Evolutionary conservation across 129 eudicot genomes (phyloP).

Genomic region (Sambucus nigra): DNA sequence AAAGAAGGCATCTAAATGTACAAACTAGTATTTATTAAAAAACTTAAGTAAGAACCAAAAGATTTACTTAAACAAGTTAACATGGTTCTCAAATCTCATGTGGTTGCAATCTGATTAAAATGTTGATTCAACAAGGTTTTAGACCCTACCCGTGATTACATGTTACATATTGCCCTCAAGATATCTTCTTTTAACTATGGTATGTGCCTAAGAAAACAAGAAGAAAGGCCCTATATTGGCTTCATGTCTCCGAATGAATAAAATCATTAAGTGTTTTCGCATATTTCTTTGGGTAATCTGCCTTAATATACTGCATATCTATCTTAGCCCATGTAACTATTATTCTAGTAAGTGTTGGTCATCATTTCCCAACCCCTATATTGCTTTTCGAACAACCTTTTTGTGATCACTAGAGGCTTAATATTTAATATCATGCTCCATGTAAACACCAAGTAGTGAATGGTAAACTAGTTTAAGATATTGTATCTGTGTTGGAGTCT

Average conservation of each 20-base stretch:
- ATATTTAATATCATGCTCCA: conserved; percentile 73
- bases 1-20: no score
- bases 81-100: no score
- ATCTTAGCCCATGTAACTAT: conserved; percentile 12
- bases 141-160: no score
- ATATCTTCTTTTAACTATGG: conserved; percentile 1
- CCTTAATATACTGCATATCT: conserved; percentile 14
- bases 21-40: no score
- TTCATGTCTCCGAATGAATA: conserved; percentile 71
- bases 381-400: conserved; percentile 62
- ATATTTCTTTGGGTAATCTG: conserved; percentile 28
- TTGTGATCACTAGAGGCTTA: conserved; percentile 59
- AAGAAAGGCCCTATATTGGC: conserved; percentile 62
- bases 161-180: no score
- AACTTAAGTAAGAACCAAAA: no score
- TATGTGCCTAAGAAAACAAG: conserved; percentile 55
- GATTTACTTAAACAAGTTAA: no score
- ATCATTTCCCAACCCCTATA: conserved; percentile 79
- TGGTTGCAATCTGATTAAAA: no score
- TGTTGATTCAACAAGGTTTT: no score
- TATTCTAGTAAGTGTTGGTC: conserved; percentile 11
- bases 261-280: conserved; percentile 59
- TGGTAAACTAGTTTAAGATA: conserved; percentile 56
- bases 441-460: conserved; percentile 41
- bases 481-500: conserved; percentile 64